These are phyloP conservation scores for Exophiala bonariae DNA, from an alignment of 2,329 filamentous ascomycete genomes.

Conservation along the genomic window DNA sequence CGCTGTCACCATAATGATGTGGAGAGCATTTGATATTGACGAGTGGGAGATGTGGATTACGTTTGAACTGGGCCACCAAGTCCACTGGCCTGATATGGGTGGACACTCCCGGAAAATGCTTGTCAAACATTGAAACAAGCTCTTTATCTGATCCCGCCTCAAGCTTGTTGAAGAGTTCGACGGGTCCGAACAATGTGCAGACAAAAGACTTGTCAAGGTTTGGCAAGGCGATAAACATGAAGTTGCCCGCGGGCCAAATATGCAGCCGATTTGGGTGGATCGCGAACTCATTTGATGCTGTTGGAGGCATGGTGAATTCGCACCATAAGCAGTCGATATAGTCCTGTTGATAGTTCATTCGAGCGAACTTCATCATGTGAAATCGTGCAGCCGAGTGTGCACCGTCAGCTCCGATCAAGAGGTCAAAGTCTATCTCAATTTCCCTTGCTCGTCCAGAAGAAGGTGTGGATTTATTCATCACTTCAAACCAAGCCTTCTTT, in stretches of 20 bases:
- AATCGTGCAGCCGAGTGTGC: constrained; percentile 89
- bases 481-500: constrained; percentile 86
- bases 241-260: constrained; percentile 91
- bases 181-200: constrained; percentile 87
- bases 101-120: constrained; percentile 81
- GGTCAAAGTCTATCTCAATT: constrained; percentile 82
- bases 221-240: constrained; percentile 99
- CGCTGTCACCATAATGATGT: constrained; percentile 75
- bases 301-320: constrained; percentile 78
- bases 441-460: constrained; percentile 57
- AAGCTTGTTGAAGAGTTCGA: constrained; percentile 66
- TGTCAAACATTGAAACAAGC: constrained; percentile 73
- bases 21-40: constrained; percentile 92
- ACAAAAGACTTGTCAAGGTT: constrained; percentile 88
- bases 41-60: constrained; percentile 86
- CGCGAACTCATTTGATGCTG: constrained; percentile 55
- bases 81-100: constrained; percentile 59
- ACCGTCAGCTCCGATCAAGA: constrained; percentile 92
- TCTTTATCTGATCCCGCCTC: constrained; percentile 57
- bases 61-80: constrained; percentile 71
- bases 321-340: constrained; percentile 98
- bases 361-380: constrained; percentile 92
- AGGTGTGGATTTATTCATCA: constrained; percentile 31
- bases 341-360: constrained; percentile 87
- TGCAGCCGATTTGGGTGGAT: constrained; percentile 93